A percentile compares a stretch with the other conserved stretches of the same genome.
phyloP scores from a whole-genome alignment of 2,329 filamentous ascomycete genomes.

The Juglanconis juglandina region DNA sequence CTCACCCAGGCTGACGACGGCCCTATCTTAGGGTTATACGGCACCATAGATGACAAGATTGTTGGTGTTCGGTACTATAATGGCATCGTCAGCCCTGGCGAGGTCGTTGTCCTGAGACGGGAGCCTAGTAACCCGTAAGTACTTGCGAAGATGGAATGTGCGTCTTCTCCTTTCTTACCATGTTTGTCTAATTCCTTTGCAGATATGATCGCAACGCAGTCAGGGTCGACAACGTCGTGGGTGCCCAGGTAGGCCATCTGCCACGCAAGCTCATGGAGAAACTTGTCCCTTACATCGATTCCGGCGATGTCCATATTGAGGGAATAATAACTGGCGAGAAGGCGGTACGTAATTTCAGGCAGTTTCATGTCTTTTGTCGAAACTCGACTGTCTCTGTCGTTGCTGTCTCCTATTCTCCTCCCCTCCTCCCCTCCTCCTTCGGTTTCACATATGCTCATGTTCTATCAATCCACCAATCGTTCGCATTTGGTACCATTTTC shows the following conservation, averaged over 20 bases:
- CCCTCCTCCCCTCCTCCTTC: neutral
- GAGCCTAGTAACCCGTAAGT: conserved; percentile 54
- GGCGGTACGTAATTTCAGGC: conserved; percentile 26
- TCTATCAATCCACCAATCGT: too few relatives aligned
- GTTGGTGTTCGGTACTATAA: conserved; percentile 58
- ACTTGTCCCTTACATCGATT: conserved; percentile 65
- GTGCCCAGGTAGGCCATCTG: conserved; percentile 74
- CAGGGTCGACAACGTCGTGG: conserved; percentile 71
- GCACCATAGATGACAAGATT: conserved; percentile 49
- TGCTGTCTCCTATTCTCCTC: neutral
- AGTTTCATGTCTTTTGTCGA: neutral
- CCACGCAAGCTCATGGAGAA: conserved; percentile 65
- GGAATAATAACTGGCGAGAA: conserved; percentile 66
- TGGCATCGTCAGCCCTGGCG: conserved; percentile 55
- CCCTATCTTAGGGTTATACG: conserved; percentile 44
- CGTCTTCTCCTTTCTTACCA: neutral
- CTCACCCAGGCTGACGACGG: conserved; percentile 43
- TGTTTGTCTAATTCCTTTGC: neutral
- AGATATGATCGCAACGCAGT: conserved; percentile 73
- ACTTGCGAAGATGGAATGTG: conserved; percentile 15
- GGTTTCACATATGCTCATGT: too few relatives aligned
- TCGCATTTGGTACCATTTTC: too few relatives aligned
- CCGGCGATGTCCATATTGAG: conserved; percentile 48
- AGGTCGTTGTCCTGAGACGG: conserved; percentile 55
- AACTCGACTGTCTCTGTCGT: neutral